Conservation (phyloP, 495 filamentous ascomycete species). For the Penicillium malachiteum region DNA sequence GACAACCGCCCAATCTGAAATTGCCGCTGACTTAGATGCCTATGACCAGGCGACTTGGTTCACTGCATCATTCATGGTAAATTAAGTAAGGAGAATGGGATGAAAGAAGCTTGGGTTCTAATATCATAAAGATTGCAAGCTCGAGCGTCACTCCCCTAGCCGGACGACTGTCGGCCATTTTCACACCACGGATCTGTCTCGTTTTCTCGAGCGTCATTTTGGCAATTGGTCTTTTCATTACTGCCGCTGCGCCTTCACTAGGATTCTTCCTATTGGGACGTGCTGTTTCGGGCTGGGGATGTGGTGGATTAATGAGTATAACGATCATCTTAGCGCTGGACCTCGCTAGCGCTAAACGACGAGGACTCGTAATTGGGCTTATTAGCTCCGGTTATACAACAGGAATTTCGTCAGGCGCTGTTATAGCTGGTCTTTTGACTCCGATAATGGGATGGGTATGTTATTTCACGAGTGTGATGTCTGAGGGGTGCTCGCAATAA, state of each 20-base stretch:
- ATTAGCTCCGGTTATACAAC: slow-evolving; percentile 65
- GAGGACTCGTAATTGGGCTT: slow-evolving; percentile 69
- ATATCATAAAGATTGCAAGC: slow-evolving; percentile 56
- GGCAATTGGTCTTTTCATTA: slow-evolving; percentile 60
- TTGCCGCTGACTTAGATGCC: slow-evolving; percentile 69
- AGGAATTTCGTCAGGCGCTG: slow-evolving; percentile 68
- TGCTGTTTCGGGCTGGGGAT: slow-evolving; percentile 61
- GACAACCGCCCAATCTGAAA: slow-evolving; percentile 69
- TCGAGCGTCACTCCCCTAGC: slow-evolving; percentile 64
- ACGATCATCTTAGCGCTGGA: slow-evolving; percentile 69
- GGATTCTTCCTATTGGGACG: slow-evolving; percentile 64
- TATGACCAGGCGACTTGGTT: slow-evolving; percentile 74
- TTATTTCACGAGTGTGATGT: background rate
- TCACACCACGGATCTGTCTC: slow-evolving; percentile 61
- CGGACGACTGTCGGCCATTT: slow-evolving; percentile 66
- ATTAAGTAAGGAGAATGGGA: background rate
- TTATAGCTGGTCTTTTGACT: slow-evolving; percentile 64
- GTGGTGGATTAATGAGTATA: slow-evolving; percentile 64
- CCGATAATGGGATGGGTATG: slow-evolving; percentile 67
- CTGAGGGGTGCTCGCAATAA: background rate
- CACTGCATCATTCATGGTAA: slow-evolving; percentile 64
- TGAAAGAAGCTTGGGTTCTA: background rate
- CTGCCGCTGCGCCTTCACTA: slow-evolving; percentile 55
- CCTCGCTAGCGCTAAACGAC: slow-evolving; percentile 57
- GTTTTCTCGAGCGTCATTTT: slow-evolving; percentile 56